Percentiles rank a stretch among this genome's conserved stretches.
phyloP scores from a whole-genome alignment of 179 eudicot species.

The Silene noctiflora region DNA sequence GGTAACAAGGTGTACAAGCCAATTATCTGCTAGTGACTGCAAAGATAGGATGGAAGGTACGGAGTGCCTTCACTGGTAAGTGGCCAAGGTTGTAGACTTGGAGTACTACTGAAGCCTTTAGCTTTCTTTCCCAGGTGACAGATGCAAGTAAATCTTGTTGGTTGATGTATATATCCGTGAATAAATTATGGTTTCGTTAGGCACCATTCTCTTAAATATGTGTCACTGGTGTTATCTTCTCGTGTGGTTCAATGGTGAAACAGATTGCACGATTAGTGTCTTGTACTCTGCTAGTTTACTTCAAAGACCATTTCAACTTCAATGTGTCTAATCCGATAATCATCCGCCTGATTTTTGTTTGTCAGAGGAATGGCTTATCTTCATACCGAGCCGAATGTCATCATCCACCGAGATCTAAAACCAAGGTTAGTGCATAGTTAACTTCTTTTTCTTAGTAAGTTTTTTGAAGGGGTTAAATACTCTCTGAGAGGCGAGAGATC shows the following conservation, averaged over 20 bases:
- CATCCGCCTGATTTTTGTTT: slow-evolving; percentile 23
- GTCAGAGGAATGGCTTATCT: slow-evolving; percentile 98
- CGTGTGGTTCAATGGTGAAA: slow-evolving; percentile 9
- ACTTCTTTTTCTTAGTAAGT: not conserved
- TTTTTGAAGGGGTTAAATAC: not conserved
- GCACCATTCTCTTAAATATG: no score
- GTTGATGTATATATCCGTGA: no score
- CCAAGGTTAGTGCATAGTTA: slow-evolving; percentile 64
- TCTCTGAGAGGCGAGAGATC: not conserved
- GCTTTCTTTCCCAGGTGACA: no score
- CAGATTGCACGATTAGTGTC: not conserved
- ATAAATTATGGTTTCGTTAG: no score
- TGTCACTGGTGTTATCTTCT: not conserved
- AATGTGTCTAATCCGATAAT: not conserved
- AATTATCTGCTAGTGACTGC: not conserved
- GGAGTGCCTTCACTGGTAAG: no score
- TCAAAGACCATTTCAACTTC: slow-evolving; percentile 9
- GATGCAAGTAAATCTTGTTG: no score
- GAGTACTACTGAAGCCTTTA: no score
- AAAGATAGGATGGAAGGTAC: not conserved
- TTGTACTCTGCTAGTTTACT: slow-evolving; percentile 6
- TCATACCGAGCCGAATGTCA: slow-evolving; percentile 94
- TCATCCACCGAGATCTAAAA: slow-evolving; percentile 89
- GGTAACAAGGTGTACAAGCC: not conserved
- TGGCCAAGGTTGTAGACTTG: no score